Conservation (phyloP, 1,284 basidiomycete genomes). For the Sanguinoderma infundibulare region DNA sequence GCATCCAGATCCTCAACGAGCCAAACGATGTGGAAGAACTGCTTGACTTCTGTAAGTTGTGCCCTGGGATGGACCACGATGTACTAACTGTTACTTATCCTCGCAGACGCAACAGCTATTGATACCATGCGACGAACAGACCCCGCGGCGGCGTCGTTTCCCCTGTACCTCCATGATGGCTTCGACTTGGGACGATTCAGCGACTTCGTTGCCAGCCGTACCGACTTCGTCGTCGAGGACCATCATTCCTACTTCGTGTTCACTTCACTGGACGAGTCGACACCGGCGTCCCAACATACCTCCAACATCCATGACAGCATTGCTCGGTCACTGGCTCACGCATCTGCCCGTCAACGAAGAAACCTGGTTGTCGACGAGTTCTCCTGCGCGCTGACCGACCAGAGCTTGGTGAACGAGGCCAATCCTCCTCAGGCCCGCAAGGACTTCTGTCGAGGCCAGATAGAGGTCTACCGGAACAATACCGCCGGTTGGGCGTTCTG, state of each 20-base stretch:
- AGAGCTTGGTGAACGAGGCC: conserved; percentile 54
- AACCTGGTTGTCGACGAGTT: conserved; percentile 77
- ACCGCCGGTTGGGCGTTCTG: conserved; percentile 79
- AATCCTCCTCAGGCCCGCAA: conserved; percentile 52
- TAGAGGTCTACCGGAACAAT: conserved; percentile 60
- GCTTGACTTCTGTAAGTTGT: conserved; percentile 56
- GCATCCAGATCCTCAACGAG: conserved; percentile 81
- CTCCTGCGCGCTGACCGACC: conserved; percentile 69
- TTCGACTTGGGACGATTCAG: conserved; percentile 68
- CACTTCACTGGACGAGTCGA: conserved; percentile 48
- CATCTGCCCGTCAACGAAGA: conserved; percentile 46
- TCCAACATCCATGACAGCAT: conserved; percentile 50
- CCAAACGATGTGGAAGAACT: conserved; percentile 55
- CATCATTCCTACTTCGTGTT: conserved; percentile 81
- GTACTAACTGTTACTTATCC: background rate
- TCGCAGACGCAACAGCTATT: conserved; percentile 55
- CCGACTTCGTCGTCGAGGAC: conserved; percentile 78
- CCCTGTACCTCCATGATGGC: conserved; percentile 78
- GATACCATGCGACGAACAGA: conserved; percentile 54
- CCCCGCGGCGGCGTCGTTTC: conserved; percentile 51
- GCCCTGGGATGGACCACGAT: conserved; percentile 1
- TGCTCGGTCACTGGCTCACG: conserved; percentile 42
- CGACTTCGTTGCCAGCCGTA: conserved; percentile 54
- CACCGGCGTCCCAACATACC: conserved; percentile 55
- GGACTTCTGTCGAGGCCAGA: conserved; percentile 67